phyloP scores from a whole-genome alignment of 2,329 filamentous ascomycete species.

The Drechslerella coelobrocha region DNA sequence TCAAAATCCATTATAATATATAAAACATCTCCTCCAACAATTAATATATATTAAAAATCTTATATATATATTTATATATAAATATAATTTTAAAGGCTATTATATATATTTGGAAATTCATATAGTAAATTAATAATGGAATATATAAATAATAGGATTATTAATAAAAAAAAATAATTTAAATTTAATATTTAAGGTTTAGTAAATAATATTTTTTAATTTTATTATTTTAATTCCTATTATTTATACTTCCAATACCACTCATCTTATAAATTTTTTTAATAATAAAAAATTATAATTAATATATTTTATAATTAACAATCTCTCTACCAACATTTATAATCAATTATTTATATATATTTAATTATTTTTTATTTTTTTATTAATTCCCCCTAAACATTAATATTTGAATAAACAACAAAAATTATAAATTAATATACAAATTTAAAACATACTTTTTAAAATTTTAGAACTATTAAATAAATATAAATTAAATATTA shows the following conservation, averaged over 20 bases:
- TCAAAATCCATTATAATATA: too few species aligned
- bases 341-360: constrained; percentile 9
- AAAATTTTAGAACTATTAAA: too few species aligned
- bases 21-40: not conserved
- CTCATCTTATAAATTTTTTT: not conserved
- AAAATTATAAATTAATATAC: too few species aligned
- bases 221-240: not conserved
- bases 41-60: not conserved
- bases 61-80: not conserved
- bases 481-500: too few species aligned
- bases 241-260: not conserved
- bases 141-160: too few species aligned
- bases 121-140: not conserved
- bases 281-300: not conserved
- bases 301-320: not conserved
- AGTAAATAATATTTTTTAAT: not conserved
- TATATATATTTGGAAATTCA: not conserved
- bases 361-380: constrained; percentile 5
- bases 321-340: not conserved
- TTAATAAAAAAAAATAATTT: not conserved
- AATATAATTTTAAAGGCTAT: not conserved
- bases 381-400: too few species aligned
- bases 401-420: too few species aligned
- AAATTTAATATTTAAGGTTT: too few species aligned
- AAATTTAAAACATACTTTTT: too few species aligned